Conservation (phyloP, 1,284 basidiomycete species). For the Meira nashicola region DNA sequence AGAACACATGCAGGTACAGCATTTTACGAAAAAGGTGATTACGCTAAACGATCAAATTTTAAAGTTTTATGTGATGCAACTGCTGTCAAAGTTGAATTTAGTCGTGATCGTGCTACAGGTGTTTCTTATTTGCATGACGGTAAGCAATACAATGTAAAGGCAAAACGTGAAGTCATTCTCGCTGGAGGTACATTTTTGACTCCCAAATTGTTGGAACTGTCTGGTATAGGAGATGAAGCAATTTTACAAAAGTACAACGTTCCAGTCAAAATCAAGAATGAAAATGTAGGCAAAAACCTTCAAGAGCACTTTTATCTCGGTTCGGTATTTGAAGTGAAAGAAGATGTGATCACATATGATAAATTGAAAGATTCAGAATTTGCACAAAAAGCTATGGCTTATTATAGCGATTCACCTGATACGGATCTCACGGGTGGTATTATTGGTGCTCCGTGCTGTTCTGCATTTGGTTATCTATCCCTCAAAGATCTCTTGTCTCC, state of each 20-base stretch:
- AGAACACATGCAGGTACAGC: conserved; percentile 31
- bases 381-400: conserved; percentile 29
- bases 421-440: conserved; percentile 24
- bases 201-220: conserved; percentile 24
- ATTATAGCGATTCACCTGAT: neutral
- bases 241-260: conserved; percentile 26
- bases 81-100: conserved; percentile 27
- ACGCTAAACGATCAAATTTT: conserved; percentile 25
- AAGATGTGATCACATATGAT: conserved; percentile 35
- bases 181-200: conserved; percentile 14
- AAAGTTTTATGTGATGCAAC: conserved; percentile 35
- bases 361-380: conserved; percentile 38
- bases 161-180: conserved; percentile 57
- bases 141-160: conserved; percentile 41
- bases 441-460: conserved; percentile 34
- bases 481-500: conserved; percentile 27
- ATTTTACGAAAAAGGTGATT: conserved; percentile 24
- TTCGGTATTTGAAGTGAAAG: conserved; percentile 49
- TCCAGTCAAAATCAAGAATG: conserved; percentile 50
- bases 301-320: conserved; percentile 56
- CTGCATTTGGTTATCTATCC: conserved; percentile 33
- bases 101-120: conserved; percentile 29
- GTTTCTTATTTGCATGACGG: conserved; percentile 45
- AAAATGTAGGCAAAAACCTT: conserved; percentile 59
- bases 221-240: conserved; percentile 30